These are phyloP conservation scores for Nicotiana rustica DNA, from an alignment of 305 asterid species.

Conservation along the genomic window DNA sequence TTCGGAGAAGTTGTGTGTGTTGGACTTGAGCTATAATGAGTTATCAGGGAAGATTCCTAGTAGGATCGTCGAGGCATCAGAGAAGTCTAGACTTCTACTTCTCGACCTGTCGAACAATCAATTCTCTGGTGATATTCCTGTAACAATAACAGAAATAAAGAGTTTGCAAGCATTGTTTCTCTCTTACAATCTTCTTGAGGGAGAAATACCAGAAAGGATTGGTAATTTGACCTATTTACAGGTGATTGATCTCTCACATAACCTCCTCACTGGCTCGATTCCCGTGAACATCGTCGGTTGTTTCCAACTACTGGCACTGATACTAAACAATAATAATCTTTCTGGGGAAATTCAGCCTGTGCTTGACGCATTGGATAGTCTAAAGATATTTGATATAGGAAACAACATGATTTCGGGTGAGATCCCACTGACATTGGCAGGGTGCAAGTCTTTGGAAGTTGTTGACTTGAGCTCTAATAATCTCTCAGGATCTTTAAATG, in stretches of 20 bases:
- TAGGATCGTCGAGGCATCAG: conserved; percentile 59
- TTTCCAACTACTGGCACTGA: conserved; percentile 74
- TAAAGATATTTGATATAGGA: conserved; percentile 67
- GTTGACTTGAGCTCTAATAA: conserved; percentile 76
- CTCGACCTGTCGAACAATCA: conserved; percentile 80
- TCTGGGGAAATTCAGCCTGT: conserved; percentile 84
- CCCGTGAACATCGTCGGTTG: conserved; percentile 78
- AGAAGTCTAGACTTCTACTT: conserved; percentile 68
- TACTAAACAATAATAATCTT: conserved; percentile 69
- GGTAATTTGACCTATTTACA: conserved; percentile 80
- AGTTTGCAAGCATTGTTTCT: conserved; percentile 85
- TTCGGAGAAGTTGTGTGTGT: conserved; percentile 58
- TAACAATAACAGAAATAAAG: conserved; percentile 69
- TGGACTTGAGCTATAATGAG: conserved; percentile 86
- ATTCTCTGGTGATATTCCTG: conserved; percentile 73
- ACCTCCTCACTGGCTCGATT: conserved; percentile 64
- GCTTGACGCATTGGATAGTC: conserved; percentile 84
- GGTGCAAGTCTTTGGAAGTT: conserved; percentile 80
- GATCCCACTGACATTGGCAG: conserved; percentile 82
- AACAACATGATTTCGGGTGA: conserved; percentile 75
- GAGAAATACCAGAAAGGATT: conserved; percentile 73
- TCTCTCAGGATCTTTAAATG: conserved; percentile 69
- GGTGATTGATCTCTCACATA: conserved; percentile 74
- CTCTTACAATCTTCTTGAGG: conserved; percentile 65
- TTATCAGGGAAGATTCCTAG: conserved; percentile 73